Evolutionary conservation across 73 alveolate genomes (phyloP).

Genomic region (Blepharisma stoltei): DNA sequence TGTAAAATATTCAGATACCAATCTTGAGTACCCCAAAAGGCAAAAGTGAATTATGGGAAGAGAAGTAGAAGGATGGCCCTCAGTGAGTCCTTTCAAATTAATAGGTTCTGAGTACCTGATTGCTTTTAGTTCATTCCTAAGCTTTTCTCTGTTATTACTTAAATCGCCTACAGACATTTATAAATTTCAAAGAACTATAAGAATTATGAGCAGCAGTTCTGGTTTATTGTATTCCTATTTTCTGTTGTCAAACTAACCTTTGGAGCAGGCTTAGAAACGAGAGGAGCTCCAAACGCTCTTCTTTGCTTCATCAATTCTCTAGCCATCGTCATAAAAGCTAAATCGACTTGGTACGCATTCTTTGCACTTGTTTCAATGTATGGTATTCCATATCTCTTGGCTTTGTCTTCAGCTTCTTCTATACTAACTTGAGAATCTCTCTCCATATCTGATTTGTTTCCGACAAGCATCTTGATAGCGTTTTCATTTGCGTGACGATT

Average conservation of each 20-base stretch:
- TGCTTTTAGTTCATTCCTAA: conserved; percentile 44
- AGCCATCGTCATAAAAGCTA: no score
- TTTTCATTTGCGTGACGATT: conserved; percentile 39
- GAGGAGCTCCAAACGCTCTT: no score
- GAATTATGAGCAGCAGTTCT: no score
- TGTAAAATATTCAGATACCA: conserved; percentile 33
- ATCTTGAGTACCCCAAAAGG: conserved; percentile 42
- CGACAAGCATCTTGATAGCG: conserved; percentile 37
- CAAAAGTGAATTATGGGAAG: conserved; percentile 57
- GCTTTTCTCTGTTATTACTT: conserved; percentile 34
- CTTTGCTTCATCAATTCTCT: no score
- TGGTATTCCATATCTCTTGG: not conserved
- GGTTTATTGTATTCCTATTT: no score
- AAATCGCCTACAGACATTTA: conserved; percentile 43
- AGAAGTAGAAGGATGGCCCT: conserved; percentile 42
- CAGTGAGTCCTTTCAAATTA: conserved; percentile 28
- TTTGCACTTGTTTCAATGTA: conserved; percentile 20
- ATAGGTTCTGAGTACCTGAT: conserved; percentile 37
- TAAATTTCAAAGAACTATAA: not conserved
- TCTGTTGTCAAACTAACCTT: no score
- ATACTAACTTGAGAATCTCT: conserved; percentile 35
- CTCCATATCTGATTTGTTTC: conserved; percentile 46
- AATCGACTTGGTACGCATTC: no score
- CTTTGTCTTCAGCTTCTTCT: conserved; percentile 36
- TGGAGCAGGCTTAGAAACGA: no score